These are phyloP conservation scores for Notholithocarpus densiflorus DNA, from an alignment of 306 rosid species.

Conservation along the genomic window DNA sequence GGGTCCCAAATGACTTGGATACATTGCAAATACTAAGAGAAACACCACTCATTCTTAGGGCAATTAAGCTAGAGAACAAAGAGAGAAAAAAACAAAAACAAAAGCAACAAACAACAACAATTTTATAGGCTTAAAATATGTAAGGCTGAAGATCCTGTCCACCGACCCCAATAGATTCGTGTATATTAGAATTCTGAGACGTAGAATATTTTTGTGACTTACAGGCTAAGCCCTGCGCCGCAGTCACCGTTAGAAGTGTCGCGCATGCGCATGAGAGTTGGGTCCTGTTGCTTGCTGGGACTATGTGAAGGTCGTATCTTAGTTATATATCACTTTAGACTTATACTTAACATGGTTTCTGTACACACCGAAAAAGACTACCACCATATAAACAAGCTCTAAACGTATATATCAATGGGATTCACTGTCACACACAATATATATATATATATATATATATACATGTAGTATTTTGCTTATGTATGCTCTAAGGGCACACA, in stretches of 20 bases:
- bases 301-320: neutral
- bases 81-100: neutral
- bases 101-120: neutral
- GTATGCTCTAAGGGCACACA: too few relatives aligned
- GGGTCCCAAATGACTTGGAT: neutral
- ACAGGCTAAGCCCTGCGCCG: constrained; percentile 15
- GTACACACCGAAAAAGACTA: neutral
- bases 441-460: too few relatives aligned
- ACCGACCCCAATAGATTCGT: constrained; percentile 18
- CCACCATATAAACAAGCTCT: too few relatives aligned
- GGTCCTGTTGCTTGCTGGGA: neutral
- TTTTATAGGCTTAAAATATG: neutral
- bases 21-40: neutral
- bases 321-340: neutral
- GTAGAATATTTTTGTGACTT: constrained; percentile 7
- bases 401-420: neutral
- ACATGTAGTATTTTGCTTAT: too few relatives aligned
- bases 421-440: neutral
- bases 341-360: too few relatives aligned
- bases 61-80: neutral
- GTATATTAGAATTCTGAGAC: neutral
- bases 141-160: constrained; percentile 31
- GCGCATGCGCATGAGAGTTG: constrained; percentile 42
- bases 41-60: neutral
- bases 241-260: constrained; percentile 43